These are phyloP conservation scores for Mallotus japonicus DNA, from an alignment of 441 rosid genomes.

Conservation along the genomic window DNA sequence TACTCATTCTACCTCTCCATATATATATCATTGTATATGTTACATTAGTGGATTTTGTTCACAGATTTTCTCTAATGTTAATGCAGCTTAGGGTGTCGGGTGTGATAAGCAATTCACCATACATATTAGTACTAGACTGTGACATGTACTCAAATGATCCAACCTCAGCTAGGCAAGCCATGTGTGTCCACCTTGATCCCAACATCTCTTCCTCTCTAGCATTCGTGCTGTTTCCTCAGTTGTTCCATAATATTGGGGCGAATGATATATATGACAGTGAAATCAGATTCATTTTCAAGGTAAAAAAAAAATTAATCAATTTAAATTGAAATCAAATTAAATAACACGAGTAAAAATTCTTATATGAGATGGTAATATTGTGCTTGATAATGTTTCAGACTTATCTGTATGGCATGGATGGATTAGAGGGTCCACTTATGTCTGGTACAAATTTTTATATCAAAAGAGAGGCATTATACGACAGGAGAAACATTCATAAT, in stretches of 20 bases:
- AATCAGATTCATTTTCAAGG: constrained; percentile 18
- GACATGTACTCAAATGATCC: constrained; percentile 47
- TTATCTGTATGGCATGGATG: constrained; percentile 35
- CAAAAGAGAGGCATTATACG: constrained; percentile 34
- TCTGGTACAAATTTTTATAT: constrained; percentile 41
- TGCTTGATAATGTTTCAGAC: constrained; percentile 20
- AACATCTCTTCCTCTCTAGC: constrained; percentile 25
- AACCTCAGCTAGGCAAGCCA: constrained; percentile 42
- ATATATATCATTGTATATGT: no score
- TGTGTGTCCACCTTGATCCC: constrained; percentile 45
- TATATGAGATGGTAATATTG: no score
- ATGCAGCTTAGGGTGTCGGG: constrained; percentile 47
- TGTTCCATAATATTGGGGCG: constrained; percentile 34
- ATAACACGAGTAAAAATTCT: no score
- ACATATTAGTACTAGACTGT: constrained; percentile 40
- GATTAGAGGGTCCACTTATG: constrained; percentile 36
- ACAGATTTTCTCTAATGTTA: background rate
- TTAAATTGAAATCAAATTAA: no score
- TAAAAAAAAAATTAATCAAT: background rate
- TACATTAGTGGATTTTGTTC: no score
- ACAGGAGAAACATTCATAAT: background rate
- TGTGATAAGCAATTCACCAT: constrained; percentile 38
- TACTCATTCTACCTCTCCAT: constrained; percentile 2
- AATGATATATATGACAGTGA: constrained; percentile 43
- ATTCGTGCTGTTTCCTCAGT: constrained; percentile 47